Evolutionary conservation across 257 asterid genomes (phyloP), one percentile per base, ranked within the genome.

Genomic region (Lycium barbarum): DNA sequence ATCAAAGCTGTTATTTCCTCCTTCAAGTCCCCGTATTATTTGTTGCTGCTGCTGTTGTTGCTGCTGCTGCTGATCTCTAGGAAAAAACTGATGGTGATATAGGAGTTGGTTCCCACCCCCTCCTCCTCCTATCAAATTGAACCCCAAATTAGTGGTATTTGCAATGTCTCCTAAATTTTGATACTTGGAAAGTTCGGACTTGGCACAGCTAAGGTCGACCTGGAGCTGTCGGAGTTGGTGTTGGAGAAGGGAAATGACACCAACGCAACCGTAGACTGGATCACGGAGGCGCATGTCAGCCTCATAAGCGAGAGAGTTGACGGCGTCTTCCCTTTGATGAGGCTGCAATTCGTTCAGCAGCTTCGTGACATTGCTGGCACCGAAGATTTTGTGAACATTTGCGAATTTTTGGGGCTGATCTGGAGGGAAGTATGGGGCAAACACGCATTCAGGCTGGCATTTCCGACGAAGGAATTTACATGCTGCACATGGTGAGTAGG

Each of bases 211-310:
- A 86, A 93, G 93, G 45, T 93, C 97, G 86, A 91, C 88, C 85
- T 93, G 97, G 0, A 93, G 95, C 88, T 93, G 97, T 10, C 95
- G 95, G 85, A 93, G 97, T 91, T 93, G 97, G 86, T 93, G 97
- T 83, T 93, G 97, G 84, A 93, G 93, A 86, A 93, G 94, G 0
- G 96, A 93, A 81, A 93, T 93, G n/a, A 93, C 96, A 84, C 96
- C 96, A 15, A 93, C 96, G 88, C 96, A 93, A 76, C 96, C 96
- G 86, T 93, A 93, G 76, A 93, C 94, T 14, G 96, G 96, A 88
- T 93, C 96, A 26, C 96, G 93, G n/a, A 93, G 93, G 9, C 96
- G 90, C 96, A 93, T 93, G 80, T 93, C 96, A 0, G 96, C 96
- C 74, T 93, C 96, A 84, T 93, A 93, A 14, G 96, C 96, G 1